phyloP scores from a whole-genome alignment of 179 eudicot genomes.

The Camellia oleifera region DNA sequence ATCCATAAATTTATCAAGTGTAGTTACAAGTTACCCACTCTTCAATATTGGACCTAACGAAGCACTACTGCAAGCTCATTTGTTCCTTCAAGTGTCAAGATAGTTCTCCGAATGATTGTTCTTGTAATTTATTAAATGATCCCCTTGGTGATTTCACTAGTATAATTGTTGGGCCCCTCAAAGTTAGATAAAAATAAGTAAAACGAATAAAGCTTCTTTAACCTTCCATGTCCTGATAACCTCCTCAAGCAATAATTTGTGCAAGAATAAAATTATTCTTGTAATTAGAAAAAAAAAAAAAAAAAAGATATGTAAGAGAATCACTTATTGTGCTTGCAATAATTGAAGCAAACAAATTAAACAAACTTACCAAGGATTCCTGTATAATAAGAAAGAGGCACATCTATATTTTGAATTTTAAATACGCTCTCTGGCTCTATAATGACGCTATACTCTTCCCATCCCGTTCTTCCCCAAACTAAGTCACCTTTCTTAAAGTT shows the following conservation, averaged over 20 bases:
- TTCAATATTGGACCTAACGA: too few relatives aligned
- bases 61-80: too few relatives aligned
- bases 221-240: too few relatives aligned
- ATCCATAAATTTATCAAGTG: too few relatives aligned
- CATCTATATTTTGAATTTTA: constrained; percentile 51
- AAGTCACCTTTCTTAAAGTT: constrained; percentile 50
- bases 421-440: constrained; percentile 20
- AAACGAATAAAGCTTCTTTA: neutral
- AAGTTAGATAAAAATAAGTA: too few relatives aligned
- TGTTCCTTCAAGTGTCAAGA: too few relatives aligned
- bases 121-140: too few relatives aligned
- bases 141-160: too few relatives aligned
- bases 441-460: constrained; percentile 64
- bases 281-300: neutral
- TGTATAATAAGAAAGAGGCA: constrained; percentile 69
- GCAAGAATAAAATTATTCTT: neutral
- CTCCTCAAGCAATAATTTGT: neutral
- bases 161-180: too few relatives aligned
- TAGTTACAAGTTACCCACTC: too few relatives aligned
- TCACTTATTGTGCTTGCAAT: neutral
- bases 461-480: constrained; percentile 60
- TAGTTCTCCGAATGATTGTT: too few relatives aligned
- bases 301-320: too few relatives aligned
- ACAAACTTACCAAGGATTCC: constrained; percentile 60
- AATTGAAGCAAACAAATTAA: neutral